A percentile compares a stretch with the other conserved stretches of the same genome.
Evolutionary conservation across 2,329 filamentous ascomycete species (phyloP).

Genomic region (Phialophora macrospora): DNA sequence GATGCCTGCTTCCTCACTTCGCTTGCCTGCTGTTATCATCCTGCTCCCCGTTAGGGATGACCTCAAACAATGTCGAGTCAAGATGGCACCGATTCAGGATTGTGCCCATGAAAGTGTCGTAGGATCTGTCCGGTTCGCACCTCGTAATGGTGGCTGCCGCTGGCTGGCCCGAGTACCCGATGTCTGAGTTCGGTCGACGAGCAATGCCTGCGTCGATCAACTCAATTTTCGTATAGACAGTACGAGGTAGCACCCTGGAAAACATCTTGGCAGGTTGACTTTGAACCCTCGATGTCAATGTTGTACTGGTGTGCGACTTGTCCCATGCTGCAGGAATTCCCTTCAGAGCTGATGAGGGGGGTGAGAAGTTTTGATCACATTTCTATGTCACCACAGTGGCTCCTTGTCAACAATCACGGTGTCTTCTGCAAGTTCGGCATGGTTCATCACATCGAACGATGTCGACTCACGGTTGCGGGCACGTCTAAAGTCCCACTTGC

Average conservation of each 20-base stretch:
- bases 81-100: background rate
- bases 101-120: background rate
- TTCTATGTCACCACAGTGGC: background rate
- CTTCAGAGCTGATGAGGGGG: background rate
- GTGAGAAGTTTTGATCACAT: background rate
- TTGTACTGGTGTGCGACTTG: background rate
- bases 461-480: background rate
- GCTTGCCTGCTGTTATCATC: background rate
- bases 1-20: background rate
- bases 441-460: slow-evolving; percentile 20
- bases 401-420: slow-evolving; percentile 13
- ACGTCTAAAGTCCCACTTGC: background rate
- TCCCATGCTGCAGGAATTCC: background rate
- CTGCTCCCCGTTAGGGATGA: background rate
- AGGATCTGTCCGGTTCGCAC: background rate
- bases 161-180: background rate
- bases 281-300: background rate
- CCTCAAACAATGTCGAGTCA: background rate
- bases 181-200: background rate
- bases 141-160: background rate
- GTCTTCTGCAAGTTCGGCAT: slow-evolving; percentile 19
- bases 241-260: background rate
- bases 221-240: background rate
- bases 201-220: slow-evolving; percentile 2
- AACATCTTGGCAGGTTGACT: background rate